Base-by-base conservation (phyloP, 2,329 filamentous ascomycete species). In the Bipolaris cookei region DNA sequence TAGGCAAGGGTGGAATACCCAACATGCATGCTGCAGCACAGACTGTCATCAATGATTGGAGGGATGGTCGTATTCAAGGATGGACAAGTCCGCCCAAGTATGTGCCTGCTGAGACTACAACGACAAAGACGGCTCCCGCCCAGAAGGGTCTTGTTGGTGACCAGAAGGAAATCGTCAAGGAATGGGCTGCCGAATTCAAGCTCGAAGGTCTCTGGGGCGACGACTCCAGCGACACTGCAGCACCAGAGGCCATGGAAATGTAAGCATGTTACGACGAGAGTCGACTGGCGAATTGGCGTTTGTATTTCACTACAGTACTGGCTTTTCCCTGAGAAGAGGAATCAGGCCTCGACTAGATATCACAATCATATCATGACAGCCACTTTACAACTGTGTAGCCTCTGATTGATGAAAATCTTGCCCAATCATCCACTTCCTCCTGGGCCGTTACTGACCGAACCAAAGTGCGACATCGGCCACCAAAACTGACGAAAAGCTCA, bases 131-230 rank as follows among this genome's bases (percentile, higher is more conserved):
- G 43, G 67, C 70, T n/a, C 67, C 72, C 49, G 69, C 72, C 30
- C 58, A 64, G 25, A 71, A 68, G 58, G 61, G 63, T 54, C 72
- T 74, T 44, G 70, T 73, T 28, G 70, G 92, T 64, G 88, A 96
- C 59, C 82, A 83, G 76, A 92, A 96, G 81, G 81, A 92, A 78
- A 91, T 98, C 75, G 92, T 98, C 53, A 90, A 89, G 10, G 89
- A 96, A 75, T 96, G 94, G 92, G 91, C 93, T 6, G 88, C 91
- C 69, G 94, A 98, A 78, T 98, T 99, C 79, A 93, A 94, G 81
- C 83, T 99, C 7, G 95, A 97, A 61, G 95, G 92, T 1, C 79
- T 99, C 13, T 98, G 91, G 90, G 92, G 91, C 10, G 88, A 92
- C 72, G 87, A 81, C 75, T 37, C 63, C 21, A 62, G 54, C 34